Evolutionary conservation across 139 green algal genomes (phyloP).

Genomic region (Coelastrella sp.): DNA sequence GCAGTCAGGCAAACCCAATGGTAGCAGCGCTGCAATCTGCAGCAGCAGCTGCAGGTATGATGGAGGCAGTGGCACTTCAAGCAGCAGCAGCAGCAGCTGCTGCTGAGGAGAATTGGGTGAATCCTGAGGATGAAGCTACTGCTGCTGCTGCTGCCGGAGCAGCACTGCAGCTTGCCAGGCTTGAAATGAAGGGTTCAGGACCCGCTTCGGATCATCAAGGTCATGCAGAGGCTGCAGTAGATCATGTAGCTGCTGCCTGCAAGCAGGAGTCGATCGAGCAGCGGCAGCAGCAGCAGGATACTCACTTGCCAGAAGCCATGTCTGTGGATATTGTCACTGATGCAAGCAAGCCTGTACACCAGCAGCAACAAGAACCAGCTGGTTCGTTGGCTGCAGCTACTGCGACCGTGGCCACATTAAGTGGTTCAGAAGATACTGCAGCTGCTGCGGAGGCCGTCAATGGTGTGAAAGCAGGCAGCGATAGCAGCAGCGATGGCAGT

Average conservation of each 20-base stretch:
- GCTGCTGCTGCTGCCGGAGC: conserved; percentile 33
- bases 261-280: not conserved
- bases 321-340: not conserved
- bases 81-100: not conserved
- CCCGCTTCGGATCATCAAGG: no score
- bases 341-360: no score
- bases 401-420: not conserved
- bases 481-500: not conserved
- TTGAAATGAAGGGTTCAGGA: not conserved
- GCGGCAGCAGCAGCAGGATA: not conserved
- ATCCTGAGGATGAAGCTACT: not conserved
- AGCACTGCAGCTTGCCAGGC: not conserved
- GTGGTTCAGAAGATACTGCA: not conserved
- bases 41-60: conserved; percentile 1
- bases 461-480: not conserved
- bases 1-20: not conserved
- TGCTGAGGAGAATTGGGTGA: not conserved
- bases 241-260: not conserved
- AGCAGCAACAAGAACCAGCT: not conserved
- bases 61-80: not conserved
- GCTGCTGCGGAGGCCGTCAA: not conserved
- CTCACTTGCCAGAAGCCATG: not conserved
- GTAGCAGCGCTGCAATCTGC: conserved; percentile 19
- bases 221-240: not conserved
- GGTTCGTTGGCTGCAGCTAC: not conserved